Evolutionary conservation across 305 asterid species (phyloP), one percentile per base, ranked within the genome.

Genomic region (Solanum aculeatissimum): DNA sequence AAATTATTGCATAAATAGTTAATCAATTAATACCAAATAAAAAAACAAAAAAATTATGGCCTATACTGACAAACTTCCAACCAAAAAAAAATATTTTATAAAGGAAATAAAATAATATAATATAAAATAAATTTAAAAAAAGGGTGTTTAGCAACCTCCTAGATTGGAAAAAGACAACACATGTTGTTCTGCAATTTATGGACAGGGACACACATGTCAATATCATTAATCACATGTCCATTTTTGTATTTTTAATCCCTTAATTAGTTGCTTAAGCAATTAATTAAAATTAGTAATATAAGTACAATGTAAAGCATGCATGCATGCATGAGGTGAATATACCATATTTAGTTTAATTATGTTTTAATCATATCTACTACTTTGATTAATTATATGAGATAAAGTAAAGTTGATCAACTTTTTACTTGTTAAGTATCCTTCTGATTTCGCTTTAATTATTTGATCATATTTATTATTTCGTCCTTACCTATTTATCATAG

Each of bases 131-230:
- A 58, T 11, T 57, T 0, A 3, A 1, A 23, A 1, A 25, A 47
- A 47, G 2, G 8, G 3, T 75, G 62, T 75, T 49, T 75, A 75
- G 81, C 62, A 75, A 75, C 43, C 81, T 75, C 81, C 81, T 75
- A 77, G 82, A 77, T 77, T 77, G 63, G 63, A 51, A 51, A 75
- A 77, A 51, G 65, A 83, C 77, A 68, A 86, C 47, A 18, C 83
- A 63, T 72, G 70, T 53, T 87, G 89, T 85, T 69, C 83, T 86
- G 85, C 70, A 0, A 42, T 49, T 49, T 75, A 62, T 18, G 32
- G 85, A 71, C 42, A 79, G 84, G 90, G 95, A 19, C 71, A 86
- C 1, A 11, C 42, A 4, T n/a, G 91, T 91, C 88, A 88, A 86
- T 92, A 21, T 80, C n/a, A 7, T 3, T 10, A 71, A 54, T 3